Evolutionary conservation across 768 basidiomycete species (phyloP), one percentile per base, ranked within the genome.

Genomic region (Lyophyllum shimeji): DNA sequence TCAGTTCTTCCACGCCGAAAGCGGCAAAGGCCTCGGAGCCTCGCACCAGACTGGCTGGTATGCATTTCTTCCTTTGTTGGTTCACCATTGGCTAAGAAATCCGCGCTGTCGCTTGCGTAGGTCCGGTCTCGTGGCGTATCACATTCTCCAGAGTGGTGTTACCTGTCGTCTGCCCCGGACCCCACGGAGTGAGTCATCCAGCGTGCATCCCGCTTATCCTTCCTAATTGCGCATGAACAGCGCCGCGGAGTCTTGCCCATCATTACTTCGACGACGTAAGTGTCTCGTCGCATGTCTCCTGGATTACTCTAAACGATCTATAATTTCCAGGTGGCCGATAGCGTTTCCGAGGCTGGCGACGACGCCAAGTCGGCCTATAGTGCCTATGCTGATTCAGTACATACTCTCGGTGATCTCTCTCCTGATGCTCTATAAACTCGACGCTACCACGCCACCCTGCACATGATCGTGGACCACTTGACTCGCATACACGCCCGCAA

Each of bases 11-110:
- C 90, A 98, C 69, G 96, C 86, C 13, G 94, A 99, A 63, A 86
- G 80, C 54, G 97, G 97, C 18, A 83, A 86, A 55, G 97, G 97
- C 18, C 80, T 99, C 12, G 97, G 97, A 39, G 97, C 96, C 2
- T 97, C 95, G 5, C 97, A 99, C 73, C 97, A 99, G 71, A 98
- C 95, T 58, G 97, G 97, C 62, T 99, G 96, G 95, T 88, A 66
- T 72, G 79, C 60, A 33, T 12, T 7, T 48, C 27, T 33, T 47
- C 44, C 12, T 29, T 40, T 21, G 8, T 47, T 18, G 23, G 17
- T 21, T 46, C 6, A 5, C 3, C 24, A 53, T 18, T 31, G 13
- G 13, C 31, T 24, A 23, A 23, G 5, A 9, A 6, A 1, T 23
- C 7, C 15, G 2, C 15, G 7, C 27, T 50, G n/a, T 46, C 33